phyloP scores from a whole-genome alignment of 768 basidiomycete genomes.

The Tephrocybe sp. region DNA sequence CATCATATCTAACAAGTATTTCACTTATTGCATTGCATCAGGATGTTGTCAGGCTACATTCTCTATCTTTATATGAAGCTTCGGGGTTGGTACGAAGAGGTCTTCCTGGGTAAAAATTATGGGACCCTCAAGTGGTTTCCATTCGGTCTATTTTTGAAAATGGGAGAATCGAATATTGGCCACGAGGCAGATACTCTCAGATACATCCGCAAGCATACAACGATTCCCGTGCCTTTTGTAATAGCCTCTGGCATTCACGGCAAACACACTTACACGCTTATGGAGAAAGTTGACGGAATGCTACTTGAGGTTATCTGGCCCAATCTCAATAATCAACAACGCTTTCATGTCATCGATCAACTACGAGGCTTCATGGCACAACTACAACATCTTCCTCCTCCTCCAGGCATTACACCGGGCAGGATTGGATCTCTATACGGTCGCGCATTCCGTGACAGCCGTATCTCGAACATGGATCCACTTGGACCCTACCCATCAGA shows the following conservation, averaged over 20 bases:
- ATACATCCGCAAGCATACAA: conserved; percentile 8
- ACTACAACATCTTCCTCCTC: conserved; percentile 4
- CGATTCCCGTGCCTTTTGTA: conserved; percentile 10
- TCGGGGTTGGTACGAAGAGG: conserved; percentile 5
- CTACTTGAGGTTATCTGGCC: conserved; percentile 4
- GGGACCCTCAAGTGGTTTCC: conserved; percentile 7
- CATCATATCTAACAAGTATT: too few relatives aligned
- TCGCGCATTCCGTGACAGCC: conserved; percentile 6
- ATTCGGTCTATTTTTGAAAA: conserved; percentile 8
- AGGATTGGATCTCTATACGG: conserved; percentile 7
- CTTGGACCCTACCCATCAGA: conserved; percentile 6
- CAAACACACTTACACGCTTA: conserved; percentile 5
- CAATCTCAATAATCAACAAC: conserved; percentile 6
- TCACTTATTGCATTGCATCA: not conserved
- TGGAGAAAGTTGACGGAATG: conserved; percentile 3
- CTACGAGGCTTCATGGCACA: conserved; percentile 3
- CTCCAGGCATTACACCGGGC: not conserved
- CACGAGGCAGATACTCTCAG: conserved; percentile 11
- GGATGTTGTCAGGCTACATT: conserved; percentile 6
- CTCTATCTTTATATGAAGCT: conserved; percentile 4
- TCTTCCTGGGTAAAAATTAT: not conserved
- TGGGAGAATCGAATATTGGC: conserved; percentile 1
- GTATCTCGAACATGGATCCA: not conserved
- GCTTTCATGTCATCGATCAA: conserved; percentile 5
- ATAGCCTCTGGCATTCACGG: conserved; percentile 1